phyloP scores from a whole-genome alignment of 2,329 filamentous ascomycete species.

The Apiospora kogelbergensis region DNA sequence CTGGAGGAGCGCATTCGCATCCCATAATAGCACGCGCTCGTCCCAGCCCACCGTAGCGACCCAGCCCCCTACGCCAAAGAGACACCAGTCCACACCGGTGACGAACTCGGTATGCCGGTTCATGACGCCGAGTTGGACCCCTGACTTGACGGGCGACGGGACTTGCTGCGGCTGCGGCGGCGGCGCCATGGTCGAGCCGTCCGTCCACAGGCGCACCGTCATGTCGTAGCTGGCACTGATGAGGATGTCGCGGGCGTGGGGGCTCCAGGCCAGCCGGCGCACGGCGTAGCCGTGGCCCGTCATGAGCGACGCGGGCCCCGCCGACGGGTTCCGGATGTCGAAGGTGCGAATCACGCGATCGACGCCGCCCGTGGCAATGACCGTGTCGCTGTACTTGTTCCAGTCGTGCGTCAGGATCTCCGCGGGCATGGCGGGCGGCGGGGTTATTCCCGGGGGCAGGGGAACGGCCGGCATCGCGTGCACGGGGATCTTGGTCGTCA shows the following conservation, averaged over 20 bases:
- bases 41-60: conserved; percentile 95
- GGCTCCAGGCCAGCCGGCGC: conserved; percentile 83
- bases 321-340: conserved; percentile 76
- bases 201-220: conserved; percentile 93
- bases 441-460: conserved; percentile 27
- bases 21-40: conserved; percentile 87
- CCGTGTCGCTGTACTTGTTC: conserved; percentile 92
- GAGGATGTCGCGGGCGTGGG: conserved; percentile 85
- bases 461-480: conserved; percentile 63
- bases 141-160: conserved; percentile 45
- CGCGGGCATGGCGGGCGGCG: conserved; percentile 55
- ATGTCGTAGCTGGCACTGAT: conserved; percentile 95
- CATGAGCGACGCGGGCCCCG: conserved; percentile 72
- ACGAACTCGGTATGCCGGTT: conserved; percentile 93
- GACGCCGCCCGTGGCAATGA: conserved; percentile 86
- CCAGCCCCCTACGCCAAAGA: conserved; percentile 95
- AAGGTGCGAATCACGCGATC: conserved; percentile 87
- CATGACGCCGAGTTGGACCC: conserved; percentile 81
- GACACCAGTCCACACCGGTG: conserved; percentile 95
- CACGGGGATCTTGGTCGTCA: conserved; percentile 79
- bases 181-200: conserved; percentile 52
- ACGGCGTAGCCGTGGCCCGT: conserved; percentile 91
- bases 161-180: conserved; percentile 23
- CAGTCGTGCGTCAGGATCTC: conserved; percentile 96
- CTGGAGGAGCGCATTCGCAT: conserved; percentile 51